These are phyloP conservation scores for Epipyxis sp. DNA, from an alignment of 108 stramenopile genomes.

Conservation along the genomic window DNA sequence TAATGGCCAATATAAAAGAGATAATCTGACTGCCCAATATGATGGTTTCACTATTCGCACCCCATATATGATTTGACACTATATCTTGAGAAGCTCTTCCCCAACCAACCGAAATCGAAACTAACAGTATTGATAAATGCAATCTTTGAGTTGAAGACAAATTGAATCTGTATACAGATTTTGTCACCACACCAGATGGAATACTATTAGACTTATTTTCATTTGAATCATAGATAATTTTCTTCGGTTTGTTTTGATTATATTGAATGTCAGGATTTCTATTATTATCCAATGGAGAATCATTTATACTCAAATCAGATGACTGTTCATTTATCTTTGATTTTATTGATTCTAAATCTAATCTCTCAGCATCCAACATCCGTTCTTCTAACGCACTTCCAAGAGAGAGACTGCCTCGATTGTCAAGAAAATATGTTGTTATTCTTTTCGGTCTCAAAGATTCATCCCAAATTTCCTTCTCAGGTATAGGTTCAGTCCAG, in stretches of 20 bases:
- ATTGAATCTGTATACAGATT: not conserved
- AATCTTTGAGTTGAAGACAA: not conserved
- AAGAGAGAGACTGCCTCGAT: not conserved
- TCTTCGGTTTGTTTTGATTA: not conserved
- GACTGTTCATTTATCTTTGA: not conserved
- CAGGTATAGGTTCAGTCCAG: not conserved
- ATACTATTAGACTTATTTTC: not conserved
- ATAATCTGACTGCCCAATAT: no score
- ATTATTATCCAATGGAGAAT: no score
- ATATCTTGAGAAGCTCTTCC: not conserved
- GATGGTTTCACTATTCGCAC: no score
- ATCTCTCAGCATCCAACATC: not conserved
- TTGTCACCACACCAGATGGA: not conserved
- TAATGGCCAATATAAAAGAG: no score
- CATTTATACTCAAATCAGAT: not conserved
- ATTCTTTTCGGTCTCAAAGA: not conserved
- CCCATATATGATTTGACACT: no score
- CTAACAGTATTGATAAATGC: not conserved
- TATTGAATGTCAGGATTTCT: no score
- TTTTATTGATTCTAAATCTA: not conserved
- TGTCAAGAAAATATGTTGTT: not conserved
- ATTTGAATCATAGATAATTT: not conserved
- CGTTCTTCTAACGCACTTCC: not conserved
- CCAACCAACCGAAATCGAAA: not conserved
- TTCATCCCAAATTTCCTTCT: not conserved